Conservation (phyloP, 371 early-diverging fungal species). For the Mucor racemosus region DNA sequence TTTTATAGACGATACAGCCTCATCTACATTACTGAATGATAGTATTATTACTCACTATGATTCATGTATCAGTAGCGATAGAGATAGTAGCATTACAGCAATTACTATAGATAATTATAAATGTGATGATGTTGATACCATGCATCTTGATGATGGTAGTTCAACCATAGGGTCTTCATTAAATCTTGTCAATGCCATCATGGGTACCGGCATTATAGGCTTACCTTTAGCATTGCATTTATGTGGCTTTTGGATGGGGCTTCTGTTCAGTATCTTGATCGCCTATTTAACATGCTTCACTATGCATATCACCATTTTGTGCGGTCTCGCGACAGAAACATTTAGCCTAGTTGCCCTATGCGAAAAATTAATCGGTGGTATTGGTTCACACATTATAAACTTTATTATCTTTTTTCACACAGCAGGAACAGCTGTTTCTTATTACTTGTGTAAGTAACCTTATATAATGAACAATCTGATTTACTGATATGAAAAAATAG, state of each 20-base stretch:
- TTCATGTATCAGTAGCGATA: not conserved
- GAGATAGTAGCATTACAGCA: not conserved
- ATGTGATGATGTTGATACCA: not conserved
- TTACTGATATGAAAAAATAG: slow-evolving; percentile 8
- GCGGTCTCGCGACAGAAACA: slow-evolving; percentile 44
- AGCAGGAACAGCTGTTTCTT: slow-evolving; percentile 56
- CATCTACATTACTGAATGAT: not conserved
- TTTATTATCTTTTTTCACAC: slow-evolving; percentile 55
- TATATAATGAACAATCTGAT: too few species aligned
- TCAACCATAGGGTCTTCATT: slow-evolving; percentile 28
- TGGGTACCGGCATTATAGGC: slow-evolving; percentile 66
- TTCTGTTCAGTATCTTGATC: slow-evolving; percentile 44
- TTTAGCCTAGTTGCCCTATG: slow-evolving; percentile 40
- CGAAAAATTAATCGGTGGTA: slow-evolving; percentile 41
- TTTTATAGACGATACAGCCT: not conserved
- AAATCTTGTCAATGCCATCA: slow-evolving; percentile 61
- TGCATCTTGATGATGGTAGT: not conserved
- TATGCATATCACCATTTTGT: slow-evolving; percentile 51
- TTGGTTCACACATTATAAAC: slow-evolving; percentile 48
- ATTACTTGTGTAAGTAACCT: slow-evolving; percentile 43
- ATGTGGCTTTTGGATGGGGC: slow-evolving; percentile 60
- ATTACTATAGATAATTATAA: slow-evolving; percentile 4
- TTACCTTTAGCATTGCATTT: slow-evolving; percentile 55
- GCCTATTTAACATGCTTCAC: slow-evolving; percentile 51
- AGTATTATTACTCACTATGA: not conserved